These are phyloP conservation scores for Grosmannia huntii DNA, from an alignment of 2,329 filamentous ascomycete species.

Conservation along the genomic window DNA sequence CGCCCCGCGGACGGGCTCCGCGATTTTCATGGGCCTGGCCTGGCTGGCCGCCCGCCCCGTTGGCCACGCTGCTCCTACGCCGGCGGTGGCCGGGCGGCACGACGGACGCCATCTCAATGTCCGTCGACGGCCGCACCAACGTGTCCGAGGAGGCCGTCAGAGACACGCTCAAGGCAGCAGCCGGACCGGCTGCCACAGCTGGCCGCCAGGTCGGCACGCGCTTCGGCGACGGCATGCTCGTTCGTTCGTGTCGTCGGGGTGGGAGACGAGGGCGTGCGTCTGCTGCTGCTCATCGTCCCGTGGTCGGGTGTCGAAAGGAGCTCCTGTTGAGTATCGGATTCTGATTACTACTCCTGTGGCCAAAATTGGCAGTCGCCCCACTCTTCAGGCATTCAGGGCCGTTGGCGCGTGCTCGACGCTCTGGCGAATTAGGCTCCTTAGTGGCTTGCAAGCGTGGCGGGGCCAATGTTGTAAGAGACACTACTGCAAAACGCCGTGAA, in stretches of 20 bases:
- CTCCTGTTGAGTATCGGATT: not conserved
- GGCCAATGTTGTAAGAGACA: not conserved
- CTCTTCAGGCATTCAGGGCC: not conserved
- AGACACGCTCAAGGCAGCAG: not conserved
- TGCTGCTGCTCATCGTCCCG: not conserved
- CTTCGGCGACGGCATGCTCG: constrained; percentile 5
- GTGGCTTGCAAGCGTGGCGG: not conserved
- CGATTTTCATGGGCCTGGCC: not conserved
- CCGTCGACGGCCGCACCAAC: constrained; percentile 16
- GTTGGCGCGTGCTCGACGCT: not conserved
- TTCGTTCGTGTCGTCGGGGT: not conserved
- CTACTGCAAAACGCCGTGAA: not conserved
- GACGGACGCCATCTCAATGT: constrained; percentile 45
- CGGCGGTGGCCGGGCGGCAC: constrained; percentile 36
- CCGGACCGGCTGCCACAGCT: not conserved
- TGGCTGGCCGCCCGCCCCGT: constrained; percentile 16
- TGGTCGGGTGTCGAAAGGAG: not conserved
- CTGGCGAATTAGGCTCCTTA: not conserved
- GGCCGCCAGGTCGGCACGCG: not conserved
- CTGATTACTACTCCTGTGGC: not conserved
- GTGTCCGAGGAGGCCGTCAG: not conserved
- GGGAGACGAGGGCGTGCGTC: not conserved
- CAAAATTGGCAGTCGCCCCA: not conserved
- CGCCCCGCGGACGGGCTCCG: not conserved
- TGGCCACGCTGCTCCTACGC: constrained; percentile 41